Evolutionary conservation across 441 rosid genomes (phyloP), one percentile per base, ranked within the genome.

Genomic region (Adansonia madagascariensis): DNA sequence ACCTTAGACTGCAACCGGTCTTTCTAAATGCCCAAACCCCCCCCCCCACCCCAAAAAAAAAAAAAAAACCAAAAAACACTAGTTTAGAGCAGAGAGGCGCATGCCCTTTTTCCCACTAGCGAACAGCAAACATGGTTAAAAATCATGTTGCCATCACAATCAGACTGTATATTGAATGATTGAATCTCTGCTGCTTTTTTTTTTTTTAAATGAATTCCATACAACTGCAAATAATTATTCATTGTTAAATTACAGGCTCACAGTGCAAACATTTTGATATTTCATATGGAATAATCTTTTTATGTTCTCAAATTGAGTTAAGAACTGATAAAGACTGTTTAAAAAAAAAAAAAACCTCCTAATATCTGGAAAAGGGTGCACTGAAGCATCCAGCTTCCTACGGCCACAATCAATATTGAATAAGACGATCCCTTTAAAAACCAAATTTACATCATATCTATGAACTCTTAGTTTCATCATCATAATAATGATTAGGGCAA

Each of bases 1-100:
- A 83, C 18, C 88, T 91, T 60, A 79, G 62, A 80, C 69, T 90
- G 47, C 86, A 90, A 57, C 97, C 99, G 20, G 82, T 91, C 70
- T 95, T 95, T 75, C 65, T 93, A 68, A 91, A 92, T 73, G 0
- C 41, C 41, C 41, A 35, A 35, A 6, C 41, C 41, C 6, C 41
- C 41, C 41, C 41, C 41, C 41, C 41, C 41, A 0, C 41, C 41
- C 41, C 41, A 0, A 31, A 31, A 31, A 31, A 8, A 5, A n/a
- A 8, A n/a, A 15, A 53, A 18, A n/a, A 18, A 0, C 17, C 27
- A 15, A 7, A 24, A 24, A 14, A 4, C 14, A 8, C 46, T 43
- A 43, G 46, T 43, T 43, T 43, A 35, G 41, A 35, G 41, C 14
- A 31, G 7, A 62, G 44, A 62, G 3, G 1, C 8, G 46, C 46